Evolutionary conservation across 2,329 filamentous ascomycete genomes (phyloP), one percentile per base, ranked within the genome.

Genomic region (Byssoonygena ceratinophila): DNA sequence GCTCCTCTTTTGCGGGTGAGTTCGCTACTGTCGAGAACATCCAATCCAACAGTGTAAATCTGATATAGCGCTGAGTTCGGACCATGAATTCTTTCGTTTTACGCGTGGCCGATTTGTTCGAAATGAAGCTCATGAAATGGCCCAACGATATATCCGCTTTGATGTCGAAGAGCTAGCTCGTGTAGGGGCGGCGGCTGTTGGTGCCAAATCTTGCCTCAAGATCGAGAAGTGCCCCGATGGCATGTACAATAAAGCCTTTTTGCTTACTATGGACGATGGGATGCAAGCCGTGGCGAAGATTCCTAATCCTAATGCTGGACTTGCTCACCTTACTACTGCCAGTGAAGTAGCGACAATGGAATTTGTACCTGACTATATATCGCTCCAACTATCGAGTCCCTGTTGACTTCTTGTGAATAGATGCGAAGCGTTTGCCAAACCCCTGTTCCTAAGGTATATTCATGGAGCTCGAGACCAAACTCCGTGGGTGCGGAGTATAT

Each of bases 121-220:
- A 8, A 32, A 45, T 20, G 48, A 55, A 39, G 27, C 39, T 16
- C 6, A 34, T 18, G 37, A 55, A 12, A 31, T 55, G 31, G 29
- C 43, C 4, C 53, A 37, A 20, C 53, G 53, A 5, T 34, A 18
- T 12, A 53, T 53, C 20, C 27, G 18, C 8, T 71, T 71, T 56
- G 63, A 71, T 58, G 60, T 71, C 2, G 18, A 60, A 34, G 64
- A 61, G 45, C 63, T 71, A 22, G 53, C 63, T 49, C 45, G 59
- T 20, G 55, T 66, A 39, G 66, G 64, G 25, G 62, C 62, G 37
- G 48, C 59, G 41, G 60, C 58, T 40, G 52, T 64, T 36, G 63
- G 63, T 18, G 61, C 66, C 12, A 52, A 59, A 36, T 54, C 49
- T 1, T 68, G 66, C 57, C 51, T 61, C 7, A 62, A 60, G 27